Evolutionary conservation across 1,139 yeast species (phyloP), one percentile per base, ranked within the genome.

Genomic region (Lipomyces yarrowii): DNA sequence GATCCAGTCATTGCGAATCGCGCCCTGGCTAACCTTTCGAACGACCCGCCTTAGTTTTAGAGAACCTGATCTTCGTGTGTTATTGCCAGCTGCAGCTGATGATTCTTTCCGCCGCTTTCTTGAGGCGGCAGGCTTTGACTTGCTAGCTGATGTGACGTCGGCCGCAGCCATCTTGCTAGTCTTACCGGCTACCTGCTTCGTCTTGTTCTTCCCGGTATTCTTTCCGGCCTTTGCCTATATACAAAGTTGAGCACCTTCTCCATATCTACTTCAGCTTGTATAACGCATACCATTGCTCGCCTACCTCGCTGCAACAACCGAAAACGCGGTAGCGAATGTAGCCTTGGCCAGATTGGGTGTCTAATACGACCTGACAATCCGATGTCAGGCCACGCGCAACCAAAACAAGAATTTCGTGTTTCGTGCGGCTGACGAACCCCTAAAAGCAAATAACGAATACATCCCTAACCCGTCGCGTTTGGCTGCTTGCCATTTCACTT

Each of bases 1-100:
- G 3, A 46, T 59, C 69, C 69, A 65, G 23, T 60, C 60, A 13
- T 39, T 46, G 8, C 51, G 37, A 11, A 58, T 66, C 56, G 57
- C 62, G 13, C 33, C n/a, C 37, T 21, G 46, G 13, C 59, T 23
- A 18, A 63, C 51, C 37, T 64, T 64, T 8, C 55, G 62, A 30
- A 61, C 53, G 3, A 64, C 62, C 53, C 53, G 59, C 42, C 57
- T 53, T 23, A 64, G 32, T 54, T 59, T 30, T 21, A 58, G 21
- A 33, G n/a, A 33, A 18, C 54, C 52, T 18, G 61, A 32, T 33
- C 33, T 46, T 21, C 35, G 52, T 26, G 26, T 26, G 7, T 15
- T 30, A 21, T 23, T 21, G 10, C 23, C 33, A 7, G 57, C 13
- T 13, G 35, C 35, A 23, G 21, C 15, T 54, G 62, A 53, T 15